Evolutionary conservation across 2,329 filamentous ascomycete genomes (phyloP), one percentile per base, ranked within the genome.

Genomic region (Acephala macrosclerotiorum): DNA sequence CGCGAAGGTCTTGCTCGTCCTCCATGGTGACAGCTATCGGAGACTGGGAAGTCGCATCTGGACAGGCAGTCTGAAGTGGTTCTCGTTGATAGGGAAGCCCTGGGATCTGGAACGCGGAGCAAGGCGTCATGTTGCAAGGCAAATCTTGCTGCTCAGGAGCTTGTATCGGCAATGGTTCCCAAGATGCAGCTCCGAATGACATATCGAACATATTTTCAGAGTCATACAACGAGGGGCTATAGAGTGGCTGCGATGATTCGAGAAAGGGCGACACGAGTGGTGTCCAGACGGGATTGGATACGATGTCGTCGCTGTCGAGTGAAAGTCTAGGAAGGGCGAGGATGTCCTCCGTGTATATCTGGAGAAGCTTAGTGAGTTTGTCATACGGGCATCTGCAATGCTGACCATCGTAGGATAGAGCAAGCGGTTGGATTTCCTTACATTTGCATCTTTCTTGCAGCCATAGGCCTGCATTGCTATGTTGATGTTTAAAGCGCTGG

Each of bases 171-270:
- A 25, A 49, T 14, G 45, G n/a, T 11, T 12, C n/a, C 45, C 45
- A 49, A 22, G 45, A 42, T 2, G 12, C 45, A 25, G n/a, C 20
- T 20, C n/a, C 45, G n/a, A 22, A 11, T n/a, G 45, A 49, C 45
- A n/a, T 9, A 7, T 25, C 45, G 14, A 25, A 49, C 8, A 42
- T n/a, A 42, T 42, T 6, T 18, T 16, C 40, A 16, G 14, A 18
- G 1, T n/a, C 40, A 42, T 42, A 42, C 6, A 42, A 42, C 1
- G n/a, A 9, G 1, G 45, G 45, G 45, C 45, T 49, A 25, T 49
- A 49, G n/a, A 49, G 20, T 25, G 45, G 45, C 45, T 49, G 45
- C 45, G 45, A 49, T n/a, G 45, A 49, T 25, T 49, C n/a, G 45
- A 49, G 20, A 22, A 11, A 11, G 1, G 45, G 45, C 6, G 45